Base-by-base conservation (phyloP, 331 rosid genomes). In the Arachis monticola region DNA sequence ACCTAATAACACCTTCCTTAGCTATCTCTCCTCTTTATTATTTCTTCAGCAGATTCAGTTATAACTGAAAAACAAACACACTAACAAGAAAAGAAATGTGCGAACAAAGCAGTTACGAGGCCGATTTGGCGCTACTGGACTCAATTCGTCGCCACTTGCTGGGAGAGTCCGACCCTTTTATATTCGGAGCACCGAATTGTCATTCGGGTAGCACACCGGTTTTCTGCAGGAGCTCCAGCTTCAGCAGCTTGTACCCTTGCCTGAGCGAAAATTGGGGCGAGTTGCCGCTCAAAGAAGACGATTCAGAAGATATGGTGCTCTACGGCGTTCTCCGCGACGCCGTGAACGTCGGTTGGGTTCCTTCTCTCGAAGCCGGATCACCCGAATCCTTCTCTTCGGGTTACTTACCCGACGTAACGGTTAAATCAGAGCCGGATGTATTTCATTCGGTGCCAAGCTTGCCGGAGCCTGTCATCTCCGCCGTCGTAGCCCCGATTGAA, bases 241-340 rank as follows among this genome's bases (percentile, higher is more conserved):
- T 92, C 85, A 75, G 83, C 52, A 86, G 86, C 67, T 60, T 94
- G 62, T 82, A 87, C 81, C 88, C 98, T 2, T 93, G 96, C 53
- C 27, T 93, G 75, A 81, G 88, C 6, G 88, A 93, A 2, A 86
- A 78, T 10, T 94, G 97, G 96, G 97, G 99, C 3, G 96, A 83
- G 4, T 78, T 94, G 82, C 99, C 97, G 0, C 89, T 94, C 1
- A 88, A 81, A 55, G 97, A 82, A 72, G 84, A 94, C 42, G 99
- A 94, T 35, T 85, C 96, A 3, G 91, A 94, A 27, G 99, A 94
- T 52, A 92, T 90, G 99, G 69, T 90, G 0, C 86, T 94, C n/a
- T 91, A 86, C 78, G 87, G 91, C 5, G 92, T 90, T 0, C 92
- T 90, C 22, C 82, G 83, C 10, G 97, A 92, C 5, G 97, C 97